phyloP scores from a whole-genome alignment of 192 early-diverging fungal species.

The Physocladia obscura region DNA sequence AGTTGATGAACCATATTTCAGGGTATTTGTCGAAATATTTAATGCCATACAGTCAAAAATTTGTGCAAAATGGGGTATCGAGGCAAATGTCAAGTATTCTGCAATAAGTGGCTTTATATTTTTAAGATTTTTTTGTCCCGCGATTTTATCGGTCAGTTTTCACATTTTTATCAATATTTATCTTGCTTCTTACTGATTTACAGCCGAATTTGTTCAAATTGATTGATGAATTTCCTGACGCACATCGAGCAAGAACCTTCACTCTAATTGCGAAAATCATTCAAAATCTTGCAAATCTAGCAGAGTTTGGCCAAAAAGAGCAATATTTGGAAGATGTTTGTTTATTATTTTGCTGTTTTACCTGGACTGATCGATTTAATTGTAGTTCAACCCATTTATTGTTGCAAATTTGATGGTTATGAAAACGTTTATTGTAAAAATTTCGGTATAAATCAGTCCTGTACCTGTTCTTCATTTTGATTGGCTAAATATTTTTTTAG shows the following conservation, averaged over 20 bases:
- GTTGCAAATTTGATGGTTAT: constrained; percentile 39
- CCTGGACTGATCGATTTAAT: background rate
- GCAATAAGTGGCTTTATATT: constrained; percentile 59
- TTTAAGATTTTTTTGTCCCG: constrained; percentile 59
- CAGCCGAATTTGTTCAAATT: constrained; percentile 52
- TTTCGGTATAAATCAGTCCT: constrained; percentile 28
- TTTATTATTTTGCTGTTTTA: background rate
- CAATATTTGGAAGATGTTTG: constrained; percentile 45
- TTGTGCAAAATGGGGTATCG: constrained; percentile 2
- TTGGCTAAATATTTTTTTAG: too few relatives aligned
- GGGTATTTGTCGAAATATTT: constrained; percentile 16
- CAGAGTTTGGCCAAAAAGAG: constrained; percentile 58
- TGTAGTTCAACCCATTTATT: constrained; percentile 53
- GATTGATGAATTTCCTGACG: constrained; percentile 46
- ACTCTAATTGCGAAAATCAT: constrained; percentile 58
- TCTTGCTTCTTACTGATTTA: background rate
- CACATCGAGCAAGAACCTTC: constrained; percentile 42
- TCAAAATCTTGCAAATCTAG: constrained; percentile 60
- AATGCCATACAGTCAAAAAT: constrained; percentile 5
- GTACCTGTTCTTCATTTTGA: background rate
- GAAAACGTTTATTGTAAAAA: constrained; percentile 53
- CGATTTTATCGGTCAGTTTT: constrained; percentile 46
- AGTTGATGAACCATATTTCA: background rate
- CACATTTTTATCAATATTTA: background rate
- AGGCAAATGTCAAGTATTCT: constrained; percentile 25